Conservation (phyloP, 805 yeast species). For the Wickerhamiella nectarea region DNA sequence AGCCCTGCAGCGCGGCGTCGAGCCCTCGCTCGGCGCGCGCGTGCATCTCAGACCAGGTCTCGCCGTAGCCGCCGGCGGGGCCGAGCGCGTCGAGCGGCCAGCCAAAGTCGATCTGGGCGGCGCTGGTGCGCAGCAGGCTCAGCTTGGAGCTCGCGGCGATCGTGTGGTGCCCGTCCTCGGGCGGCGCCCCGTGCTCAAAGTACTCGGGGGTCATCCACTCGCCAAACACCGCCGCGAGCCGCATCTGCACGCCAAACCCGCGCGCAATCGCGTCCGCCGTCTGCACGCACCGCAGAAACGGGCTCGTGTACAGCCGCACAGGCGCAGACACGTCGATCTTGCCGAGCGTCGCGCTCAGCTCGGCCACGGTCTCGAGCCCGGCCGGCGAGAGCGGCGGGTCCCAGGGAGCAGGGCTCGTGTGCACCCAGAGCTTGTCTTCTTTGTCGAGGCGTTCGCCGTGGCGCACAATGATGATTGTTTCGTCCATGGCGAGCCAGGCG, state of each 20-base stretch:
- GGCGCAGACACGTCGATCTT: constrained; percentile 6
- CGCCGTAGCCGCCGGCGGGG: constrained; percentile 26
- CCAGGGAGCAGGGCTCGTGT: constrained; percentile 26
- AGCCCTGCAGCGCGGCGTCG: constrained; percentile 14
- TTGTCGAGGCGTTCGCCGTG: constrained; percentile 27
- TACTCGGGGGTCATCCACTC: constrained; percentile 31
- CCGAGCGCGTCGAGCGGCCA: constrained; percentile 8
- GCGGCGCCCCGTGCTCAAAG: constrained; percentile 24
- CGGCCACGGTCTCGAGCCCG: constrained; percentile 6
- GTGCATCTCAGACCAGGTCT: constrained; percentile 28
- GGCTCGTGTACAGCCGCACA: constrained; percentile 22
- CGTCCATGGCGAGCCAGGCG: constrained; percentile 11
- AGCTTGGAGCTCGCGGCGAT: constrained; percentile 14
- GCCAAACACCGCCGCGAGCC: constrained; percentile 26
- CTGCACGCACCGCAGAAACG: constrained; percentile 29
- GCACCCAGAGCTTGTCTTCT: constrained; percentile 23
- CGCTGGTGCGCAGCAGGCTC: constrained; percentile 17
- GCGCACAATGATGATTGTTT: constrained; percentile 22
- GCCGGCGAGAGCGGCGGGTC: constrained; percentile 26
- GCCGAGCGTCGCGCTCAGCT: constrained; percentile 10
- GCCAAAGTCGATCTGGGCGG: constrained; percentile 14
- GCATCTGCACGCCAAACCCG: constrained; percentile 9
- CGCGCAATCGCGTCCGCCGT: constrained; percentile 24
- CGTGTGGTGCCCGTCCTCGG: constrained; percentile 24
- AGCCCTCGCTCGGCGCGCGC: constrained; percentile 23